phyloP scores from a whole-genome alignment of 495 filamentous ascomycete species.

The Aspergillus avenaceus region DNA sequence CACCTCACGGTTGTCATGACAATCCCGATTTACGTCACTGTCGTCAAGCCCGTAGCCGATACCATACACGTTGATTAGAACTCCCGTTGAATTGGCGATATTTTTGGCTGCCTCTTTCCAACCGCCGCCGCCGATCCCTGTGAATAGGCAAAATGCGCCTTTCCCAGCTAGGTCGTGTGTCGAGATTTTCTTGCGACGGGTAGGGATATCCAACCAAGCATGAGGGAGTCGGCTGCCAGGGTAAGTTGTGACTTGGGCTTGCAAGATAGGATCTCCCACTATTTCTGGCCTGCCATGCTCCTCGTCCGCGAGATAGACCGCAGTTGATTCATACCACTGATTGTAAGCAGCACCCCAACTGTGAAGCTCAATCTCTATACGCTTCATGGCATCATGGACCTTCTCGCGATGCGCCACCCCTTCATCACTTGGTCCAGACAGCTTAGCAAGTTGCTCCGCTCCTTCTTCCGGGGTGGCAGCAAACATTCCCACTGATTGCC shows the following conservation, averaged over 20 bases:
- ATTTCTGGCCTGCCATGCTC: not conserved
- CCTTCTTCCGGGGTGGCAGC: slow-evolving; percentile 22
- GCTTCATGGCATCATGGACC: slow-evolving; percentile 21
- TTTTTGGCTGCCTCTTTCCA: slow-evolving; percentile 41
- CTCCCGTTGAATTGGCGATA: slow-evolving; percentile 20
- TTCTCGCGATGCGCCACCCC: not conserved
- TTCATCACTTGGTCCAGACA: not conserved
- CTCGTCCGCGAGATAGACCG: slow-evolving; percentile 19
- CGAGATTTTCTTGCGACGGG: slow-evolving; percentile 31
- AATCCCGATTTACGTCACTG: slow-evolving; percentile 45
- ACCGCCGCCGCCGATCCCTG: slow-evolving; percentile 37
- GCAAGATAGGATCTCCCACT: slow-evolving; percentile 17
- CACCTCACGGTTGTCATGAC: slow-evolving; percentile 38
- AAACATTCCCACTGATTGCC: slow-evolving; percentile 25
- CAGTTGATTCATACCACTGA: slow-evolving; percentile 33
- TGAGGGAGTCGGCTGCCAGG: slow-evolving; percentile 48
- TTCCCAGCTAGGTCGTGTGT: slow-evolving; percentile 49
- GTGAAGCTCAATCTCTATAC: slow-evolving; percentile 36
- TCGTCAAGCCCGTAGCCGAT: slow-evolving; percentile 44
- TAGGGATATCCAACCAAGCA: slow-evolving; percentile 42
- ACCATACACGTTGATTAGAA: slow-evolving; percentile 34
- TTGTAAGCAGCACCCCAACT: slow-evolving; percentile 47
- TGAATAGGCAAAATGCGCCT: slow-evolving; percentile 41
- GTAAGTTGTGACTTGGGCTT: slow-evolving; percentile 27
- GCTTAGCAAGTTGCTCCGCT: not conserved